Base-by-base conservation (phyloP, 345 rosid genomes). In the Eucalyptus urophylla region DNA sequence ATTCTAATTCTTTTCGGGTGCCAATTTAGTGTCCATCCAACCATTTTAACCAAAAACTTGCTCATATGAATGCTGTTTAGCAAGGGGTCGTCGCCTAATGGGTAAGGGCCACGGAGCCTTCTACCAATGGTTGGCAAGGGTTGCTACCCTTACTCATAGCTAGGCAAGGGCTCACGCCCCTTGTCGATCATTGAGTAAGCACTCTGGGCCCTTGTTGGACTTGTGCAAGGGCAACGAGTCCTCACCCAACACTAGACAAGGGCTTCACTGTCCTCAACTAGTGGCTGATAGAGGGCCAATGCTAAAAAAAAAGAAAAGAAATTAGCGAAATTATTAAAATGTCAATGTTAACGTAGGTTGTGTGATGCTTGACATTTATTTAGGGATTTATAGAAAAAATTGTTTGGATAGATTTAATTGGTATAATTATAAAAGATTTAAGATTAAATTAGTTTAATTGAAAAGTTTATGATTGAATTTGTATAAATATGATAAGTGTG, bases 261-360 rank as follows among this genome's bases (percentile, higher is more conserved):
- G 58, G 24, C 24, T 53, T 53, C 1, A 2, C 1, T 24, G 1
- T 22, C 29, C 62, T 56, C 62, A 22, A 22, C 27, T 56, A 56
- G 29, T 2, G 62, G 6, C 1, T 4, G 6, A 21, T 22, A 56
- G 62, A 22, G 62, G 6, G 29, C 3, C 3, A 11, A 2, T 24
- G 13, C 62, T 56, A 56, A 56, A 56, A 56, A 21, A 19, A 21
- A 1, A 24, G n/a, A 56, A 1, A 56, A 56, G 12, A 24, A 56
- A 56, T 19, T 53, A 56, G 27, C 12, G 24, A 56, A 56, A 8
- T 8, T 22, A 21, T 56, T 21, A 56, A 56, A 56, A 56, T 21
- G 62, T 56, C 27, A 22, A 56, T 22, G 6, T 22, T 56, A 56
- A 56, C 0, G 6, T 24, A 21, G 12, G 1, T 56, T 56, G 29